Evolutionary conservation across 805 yeast species (phyloP), one percentile per base, ranked within the genome.

Genomic region (Candida incommunis): DNA sequence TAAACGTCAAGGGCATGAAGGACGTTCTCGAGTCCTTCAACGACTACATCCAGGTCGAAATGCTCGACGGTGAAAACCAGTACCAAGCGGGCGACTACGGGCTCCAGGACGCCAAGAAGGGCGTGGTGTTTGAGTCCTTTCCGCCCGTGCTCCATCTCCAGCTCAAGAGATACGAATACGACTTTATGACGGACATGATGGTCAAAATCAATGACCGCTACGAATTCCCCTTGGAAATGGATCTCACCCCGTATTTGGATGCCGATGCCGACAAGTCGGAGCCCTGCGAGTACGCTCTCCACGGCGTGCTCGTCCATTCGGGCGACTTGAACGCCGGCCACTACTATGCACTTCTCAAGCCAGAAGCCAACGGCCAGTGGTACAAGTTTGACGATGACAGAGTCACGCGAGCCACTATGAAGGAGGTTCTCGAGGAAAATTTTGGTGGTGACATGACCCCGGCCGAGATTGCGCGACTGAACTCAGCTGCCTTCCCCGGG

Each of bases 321-420:
- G 99, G 99, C 48, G 95, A 90, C 57, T 80, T 92, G 43, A 83
- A 95, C 9, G 83, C 88, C 41, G 99, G 99, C 20, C 99, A 92
- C 59, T 92, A 92, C 62, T 92, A 92, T 58, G 92, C 98, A 0
- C 73, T 92, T 77, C 78, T 92, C 44, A 87, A 80, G 60, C 97
- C 97, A 1, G 72, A 72, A 22, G 66, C 71, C 2, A 68, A 73
- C 20, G 80, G 76, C 44, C 65, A 72, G 35, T 92, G 98, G 98
- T 80, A 74, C 60, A 72, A 90, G 57, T 92, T 90, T 67, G 99
- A 92, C 61, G 99, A 92, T 62, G 98, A 92, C 57, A 75, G 80
- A 48, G 99, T 92, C 24, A 83, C 94, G 73, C 75, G 78, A 53
- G 96, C 83, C 1, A 83, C 95, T 0, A 71, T 76, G 29, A 72